Base-by-base conservation (phyloP, 495 filamentous ascomycete genomes). In the Penicillium angulare region DNA sequence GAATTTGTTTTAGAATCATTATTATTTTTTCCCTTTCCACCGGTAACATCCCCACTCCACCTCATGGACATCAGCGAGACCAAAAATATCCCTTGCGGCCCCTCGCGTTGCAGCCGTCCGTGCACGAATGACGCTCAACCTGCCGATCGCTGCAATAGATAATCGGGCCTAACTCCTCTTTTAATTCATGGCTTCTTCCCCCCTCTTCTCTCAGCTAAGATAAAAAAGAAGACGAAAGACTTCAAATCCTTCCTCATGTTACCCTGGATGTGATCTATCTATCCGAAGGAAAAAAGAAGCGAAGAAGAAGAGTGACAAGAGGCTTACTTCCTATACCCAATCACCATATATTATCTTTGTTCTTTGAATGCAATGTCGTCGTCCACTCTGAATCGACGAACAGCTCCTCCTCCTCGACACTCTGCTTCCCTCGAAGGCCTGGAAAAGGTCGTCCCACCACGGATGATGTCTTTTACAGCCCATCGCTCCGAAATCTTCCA, bases 401-500 rank as follows among this genome's bases (percentile, higher is more conserved):
- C 43, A 61, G 64, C 70, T n/a, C 69, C 72, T 13, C 69, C 70
- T 10, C 57, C 72, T 15, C 65, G 64, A 34, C 65, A 66, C 0
- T 75, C 69, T 26, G 65, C 61, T 23, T 74, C 73, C 2, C 64
- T 75, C 9, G 72, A 75, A 52, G 73, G 73, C n/a, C 51, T 76
- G 15, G 73, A 76, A 41, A 60, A 59, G 50, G 67, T 70, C 13
- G 58, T 76, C 13, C 72, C 70, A 17, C 71, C 71, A 20, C 40
- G 16, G 16, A 20, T 48, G 16, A 43, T 38, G 22, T 50, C 53
- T 4, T 51, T 35, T 20, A 47, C 59, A 9, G 48, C 57, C n/a
- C 43, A 48, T 52, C 65, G 61, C 39, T 63, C 67, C 33, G 55
- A 60, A 0, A 53, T 70, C 17, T 56, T 72, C 45, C 66, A 74